Base-by-base conservation (phyloP, 2,329 filamentous ascomycete species). In the Fusarium caatingaense region DNA sequence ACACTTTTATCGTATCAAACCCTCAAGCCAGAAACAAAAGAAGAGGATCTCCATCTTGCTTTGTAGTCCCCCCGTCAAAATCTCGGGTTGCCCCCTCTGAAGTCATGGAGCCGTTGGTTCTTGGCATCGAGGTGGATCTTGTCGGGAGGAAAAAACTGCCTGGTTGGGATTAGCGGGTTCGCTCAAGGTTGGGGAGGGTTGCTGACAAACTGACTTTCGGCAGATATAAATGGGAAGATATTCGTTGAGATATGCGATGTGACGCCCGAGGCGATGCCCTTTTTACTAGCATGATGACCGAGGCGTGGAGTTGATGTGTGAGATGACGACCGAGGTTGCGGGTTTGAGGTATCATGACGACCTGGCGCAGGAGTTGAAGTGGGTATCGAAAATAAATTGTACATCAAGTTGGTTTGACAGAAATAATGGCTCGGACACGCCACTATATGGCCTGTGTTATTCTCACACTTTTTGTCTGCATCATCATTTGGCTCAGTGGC, bases 181-280 rank as follows among this genome's bases (percentile, higher is more conserved):
- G 9, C 18, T 27, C 37, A 27, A 20, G 18, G 16, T 23, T 23
- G 11, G 9, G 3, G 8, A 25, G 20, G 28, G 37, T 28, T 34
- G 63, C 68, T 68, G 50, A 71, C 63, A 68, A 70, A 69, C 34
- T 23, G 16, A 40, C 27, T 20, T n/a, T 27, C n/a, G 25, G 37
- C 25, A 41, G 41, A 25, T 20, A 30, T 23, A 11, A 13, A 51
- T 27, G 48, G 30, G 13, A 40, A 45, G 15, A 37, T 37, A 37
- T 37, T n/a, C 34, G 34, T 11, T 44, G 41, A 15, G 23, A 41
- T 49, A 37, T 37, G 34, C 41, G 16, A 47, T 51, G 51, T 64
- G 67, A 67, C 63, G 63, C 48, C 64, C 50, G 51, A 41, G 42
- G 32, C 40, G 54, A 56, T 59, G 41, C 20, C 37, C n/a, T 32